Evolutionary conservation across 257 asterid genomes (phyloP).

Genomic region (Echium plantagineum): DNA sequence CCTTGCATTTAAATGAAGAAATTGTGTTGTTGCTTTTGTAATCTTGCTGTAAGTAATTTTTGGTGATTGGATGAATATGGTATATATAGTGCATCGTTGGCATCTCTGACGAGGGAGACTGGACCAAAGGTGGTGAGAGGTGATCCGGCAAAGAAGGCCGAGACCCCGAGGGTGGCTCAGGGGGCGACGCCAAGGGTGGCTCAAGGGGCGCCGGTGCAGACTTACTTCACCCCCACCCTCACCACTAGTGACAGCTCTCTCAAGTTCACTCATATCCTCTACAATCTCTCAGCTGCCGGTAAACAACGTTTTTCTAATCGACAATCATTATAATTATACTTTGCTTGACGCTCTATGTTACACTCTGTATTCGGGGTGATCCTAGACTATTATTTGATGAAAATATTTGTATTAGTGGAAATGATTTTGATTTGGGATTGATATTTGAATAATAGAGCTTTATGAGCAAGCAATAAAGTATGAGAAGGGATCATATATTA

Average conservation of each 20-base stretch:
- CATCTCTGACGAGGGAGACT: constrained; percentile 70
- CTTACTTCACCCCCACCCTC: constrained; percentile 32
- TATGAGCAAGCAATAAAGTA: constrained; percentile 64
- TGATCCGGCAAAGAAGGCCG: constrained; percentile 48
- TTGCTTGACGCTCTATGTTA: too few species aligned
- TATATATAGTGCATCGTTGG: constrained; percentile 54
- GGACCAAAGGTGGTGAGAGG: constrained; percentile 87
- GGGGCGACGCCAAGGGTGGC: too few species aligned
- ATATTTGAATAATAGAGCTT: constrained; percentile 20
- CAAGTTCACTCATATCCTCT: constrained; percentile 74
- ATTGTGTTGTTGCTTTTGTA: too few species aligned
- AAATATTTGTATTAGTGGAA: too few species aligned
- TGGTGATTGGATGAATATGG: not conserved
- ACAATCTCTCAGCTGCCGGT: constrained; percentile 86
- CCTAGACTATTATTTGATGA: too few species aligned
- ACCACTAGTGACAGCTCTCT: constrained; percentile 51
- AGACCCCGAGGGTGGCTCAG: constrained; percentile 43
- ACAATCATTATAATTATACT: too few species aligned
- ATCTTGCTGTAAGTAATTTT: too few species aligned
- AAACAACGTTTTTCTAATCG: not conserved
- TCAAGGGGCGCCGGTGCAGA: constrained; percentile 1
- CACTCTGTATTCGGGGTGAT: too few species aligned
- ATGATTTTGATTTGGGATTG: not conserved
- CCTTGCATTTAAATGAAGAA: too few species aligned
- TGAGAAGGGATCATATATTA: constrained; percentile 61